Evolutionary conservation across 768 basidiomycete genomes (phyloP), one percentile per base, ranked within the genome.

Genomic region (Clitopilus hobsonii): DNA sequence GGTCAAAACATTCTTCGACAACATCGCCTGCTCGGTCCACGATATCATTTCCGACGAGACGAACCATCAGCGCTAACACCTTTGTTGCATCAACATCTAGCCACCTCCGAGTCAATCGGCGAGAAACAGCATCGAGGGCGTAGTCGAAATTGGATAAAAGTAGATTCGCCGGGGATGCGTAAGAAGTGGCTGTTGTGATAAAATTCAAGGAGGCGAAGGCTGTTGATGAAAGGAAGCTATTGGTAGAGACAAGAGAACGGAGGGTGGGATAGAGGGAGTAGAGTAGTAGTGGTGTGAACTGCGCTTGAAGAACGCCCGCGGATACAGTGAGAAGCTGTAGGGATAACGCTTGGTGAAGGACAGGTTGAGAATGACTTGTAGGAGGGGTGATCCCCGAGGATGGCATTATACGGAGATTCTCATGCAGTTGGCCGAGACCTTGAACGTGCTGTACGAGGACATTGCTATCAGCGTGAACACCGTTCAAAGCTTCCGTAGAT

Each of bases 61-160:
- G 85, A 54, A 98, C 82, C 65, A 98, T 84, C 24, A 94, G 73
- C 13, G 84, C 81, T 20, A 99, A 76, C 5, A 98, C 94, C 58
- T 91, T 88, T 7, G 95, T 90, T 0, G 96, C 96, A 28, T 90
- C 85, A 1, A 91, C 78, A 58, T 96, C 93, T 8, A 98, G 78
- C 79, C 89, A 87, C 57, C 88, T 79, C 16, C 83, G 81, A 10
- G 86, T 85, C 23, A 99, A 78, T 24, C 90, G 82, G 20, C 92
- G 86, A 2, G 93, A 91, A 14, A 96, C 87, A 1, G 89, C 84
- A 61, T 98, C 94, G 54, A 99, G 82, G 7, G 93, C 89, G 65
- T 99, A 98, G 70, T 99, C 96, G 60, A 96, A 96, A 68, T 99
- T 97, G 20, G 95, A 88, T 32, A 98, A 78, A 5, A 99, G 76